Conservation (phyloP, 164 flowering plant species). For the Warburgia ugandensis region DNA sequence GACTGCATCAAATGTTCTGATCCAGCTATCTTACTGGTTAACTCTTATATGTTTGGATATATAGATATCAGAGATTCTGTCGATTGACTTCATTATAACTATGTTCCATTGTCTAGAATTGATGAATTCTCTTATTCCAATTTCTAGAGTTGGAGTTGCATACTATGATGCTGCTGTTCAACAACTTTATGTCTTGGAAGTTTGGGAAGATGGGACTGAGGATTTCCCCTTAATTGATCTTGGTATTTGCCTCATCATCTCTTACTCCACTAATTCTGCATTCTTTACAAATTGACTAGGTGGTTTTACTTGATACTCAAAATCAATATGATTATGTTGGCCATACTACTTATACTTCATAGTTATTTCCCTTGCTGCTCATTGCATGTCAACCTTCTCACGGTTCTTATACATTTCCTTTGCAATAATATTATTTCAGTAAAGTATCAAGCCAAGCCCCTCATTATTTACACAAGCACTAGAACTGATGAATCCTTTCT, state of each 20-base stretch:
- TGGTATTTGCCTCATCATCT: conserved; percentile 32
- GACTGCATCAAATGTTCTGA: too few species aligned
- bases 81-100: not conserved
- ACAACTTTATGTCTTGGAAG: conserved; percentile 84
- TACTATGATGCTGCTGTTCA: conserved; percentile 70
- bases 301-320: too few species aligned
- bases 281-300: not conserved
- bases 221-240: conserved; percentile 73
- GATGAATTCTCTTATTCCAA: conserved; percentile 3
- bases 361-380: conserved; percentile 4
- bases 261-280: not conserved
- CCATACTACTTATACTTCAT: not conserved
- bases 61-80: not conserved
- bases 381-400: not conserved
- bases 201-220: conserved; percentile 78
- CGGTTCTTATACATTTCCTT: not conserved
- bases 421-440: conserved; percentile 36
- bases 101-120: too few species aligned
- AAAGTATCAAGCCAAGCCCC: conserved; percentile 85
- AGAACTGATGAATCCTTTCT: conserved; percentile 79
- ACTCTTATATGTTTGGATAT: not conserved
- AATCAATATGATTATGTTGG: too few species aligned
- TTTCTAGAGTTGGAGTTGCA: conserved; percentile 74
- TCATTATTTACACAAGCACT: conserved; percentile 79
- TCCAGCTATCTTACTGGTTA: too few species aligned